Conservation (phyloP, 345 rosid genomes). For the Arabidopsis thaliana region DNA sequence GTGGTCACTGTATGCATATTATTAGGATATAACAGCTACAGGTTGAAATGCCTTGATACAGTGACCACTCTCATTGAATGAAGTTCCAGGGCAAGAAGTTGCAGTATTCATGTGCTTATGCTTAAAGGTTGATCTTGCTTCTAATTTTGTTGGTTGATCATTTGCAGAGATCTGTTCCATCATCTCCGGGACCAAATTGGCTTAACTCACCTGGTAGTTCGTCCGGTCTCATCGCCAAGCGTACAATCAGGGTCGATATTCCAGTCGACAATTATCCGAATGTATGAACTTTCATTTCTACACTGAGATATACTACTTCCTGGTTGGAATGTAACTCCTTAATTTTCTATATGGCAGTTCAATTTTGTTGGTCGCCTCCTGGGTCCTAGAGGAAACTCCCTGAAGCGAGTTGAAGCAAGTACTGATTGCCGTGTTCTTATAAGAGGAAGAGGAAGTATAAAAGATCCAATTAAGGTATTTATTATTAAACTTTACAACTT, state of each 20-base stretch:
- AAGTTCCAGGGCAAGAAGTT: slow-evolving; percentile 6
- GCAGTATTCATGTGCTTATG: background rate
- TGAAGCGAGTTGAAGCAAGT: slow-evolving; percentile 95
- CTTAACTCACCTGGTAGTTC: slow-evolving; percentile 73
- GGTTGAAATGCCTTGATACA: slow-evolving; percentile 30
- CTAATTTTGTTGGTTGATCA: slow-evolving; percentile 44
- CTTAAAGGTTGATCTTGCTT: slow-evolving; percentile 22
- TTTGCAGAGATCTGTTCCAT: slow-evolving; percentile 69
- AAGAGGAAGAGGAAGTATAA: slow-evolving; percentile 95
- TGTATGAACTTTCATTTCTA: slow-evolving; percentile 51
- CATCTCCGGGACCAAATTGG: slow-evolving; percentile 82
- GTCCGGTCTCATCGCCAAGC: slow-evolving; percentile 88
- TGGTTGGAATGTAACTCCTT: slow-evolving; percentile 29
- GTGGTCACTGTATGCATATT: slow-evolving; percentile 10
- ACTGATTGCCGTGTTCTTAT: slow-evolving; percentile 93
- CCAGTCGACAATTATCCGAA: slow-evolving; percentile 85
- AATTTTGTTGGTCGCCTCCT: slow-evolving; percentile 99
- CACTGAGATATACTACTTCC: background rate
- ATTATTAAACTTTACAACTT: background rate
- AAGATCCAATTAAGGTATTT: slow-evolving; percentile 82
- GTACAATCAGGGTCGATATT: slow-evolving; percentile 89
- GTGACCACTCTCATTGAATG: slow-evolving; percentile 2
- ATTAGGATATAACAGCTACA: slow-evolving; percentile 36
- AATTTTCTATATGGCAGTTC: slow-evolving; percentile 57
- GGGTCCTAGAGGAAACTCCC: slow-evolving; percentile 98